Evolutionary conservation across 2,329 filamentous ascomycete species (phyloP).

Genomic region (Aspergillus pseudoviridinutans): DNA sequence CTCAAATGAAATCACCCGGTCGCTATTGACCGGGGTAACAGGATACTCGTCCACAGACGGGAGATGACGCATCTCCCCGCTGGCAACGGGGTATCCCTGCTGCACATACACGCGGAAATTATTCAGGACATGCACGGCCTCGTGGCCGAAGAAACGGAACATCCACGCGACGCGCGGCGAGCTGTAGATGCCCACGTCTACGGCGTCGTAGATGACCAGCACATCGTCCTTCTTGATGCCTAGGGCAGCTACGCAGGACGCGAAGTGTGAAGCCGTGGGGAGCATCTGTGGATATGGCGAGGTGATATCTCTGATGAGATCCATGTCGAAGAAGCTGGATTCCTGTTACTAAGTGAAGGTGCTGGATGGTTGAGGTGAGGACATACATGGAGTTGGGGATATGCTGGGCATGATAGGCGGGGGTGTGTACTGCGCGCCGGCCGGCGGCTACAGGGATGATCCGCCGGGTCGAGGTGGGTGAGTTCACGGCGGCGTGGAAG

Average conservation of each 20-base stretch:
- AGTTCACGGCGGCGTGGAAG: slow-evolving; percentile 6
- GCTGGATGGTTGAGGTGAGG: neutral
- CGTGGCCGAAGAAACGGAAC: slow-evolving; percentile 24
- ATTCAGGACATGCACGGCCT: slow-evolving; percentile 25
- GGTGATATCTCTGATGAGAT: slow-evolving; percentile 16
- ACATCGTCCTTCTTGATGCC: slow-evolving; percentile 19
- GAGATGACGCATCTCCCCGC: slow-evolving; percentile 1
- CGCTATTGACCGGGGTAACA: neutral
- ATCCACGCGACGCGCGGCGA: slow-evolving; percentile 28
- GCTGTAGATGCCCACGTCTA: slow-evolving; percentile 25
- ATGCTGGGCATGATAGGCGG: slow-evolving; percentile 14
- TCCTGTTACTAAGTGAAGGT: neutral
- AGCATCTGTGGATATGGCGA: slow-evolving; percentile 29
- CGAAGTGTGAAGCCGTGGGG: slow-evolving; percentile 20
- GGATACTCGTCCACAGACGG: slow-evolving; percentile 1
- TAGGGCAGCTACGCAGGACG: slow-evolving; percentile 14
- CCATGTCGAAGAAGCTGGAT: slow-evolving; percentile 28
- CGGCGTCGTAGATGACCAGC: slow-evolving; percentile 28
- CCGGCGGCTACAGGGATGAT: slow-evolving; percentile 24
- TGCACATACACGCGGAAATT: slow-evolving; percentile 24
- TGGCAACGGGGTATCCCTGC: slow-evolving; percentile 14
- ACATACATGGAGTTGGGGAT: slow-evolving; percentile 23
- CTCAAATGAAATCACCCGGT: slow-evolving; percentile 12
- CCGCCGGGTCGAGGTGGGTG: slow-evolving; percentile 3
- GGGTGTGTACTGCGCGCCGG: slow-evolving; percentile 6